phyloP scores from a whole-genome alignment of 345 rosid species.

The Adansonia digitata region DNA sequence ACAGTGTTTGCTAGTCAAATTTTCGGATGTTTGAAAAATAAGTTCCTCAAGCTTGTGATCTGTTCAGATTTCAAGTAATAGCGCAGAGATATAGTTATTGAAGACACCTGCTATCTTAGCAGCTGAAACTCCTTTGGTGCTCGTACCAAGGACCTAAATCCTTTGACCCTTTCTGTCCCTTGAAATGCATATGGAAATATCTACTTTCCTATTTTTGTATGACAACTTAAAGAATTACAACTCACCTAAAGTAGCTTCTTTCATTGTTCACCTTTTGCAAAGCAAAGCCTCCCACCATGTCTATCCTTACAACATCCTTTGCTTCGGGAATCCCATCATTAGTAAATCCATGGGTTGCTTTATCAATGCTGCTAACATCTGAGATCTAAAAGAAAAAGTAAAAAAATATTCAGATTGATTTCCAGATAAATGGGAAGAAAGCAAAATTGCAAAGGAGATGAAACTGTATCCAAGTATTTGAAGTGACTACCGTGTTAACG shows the following conservation, averaged over 20 bases:
- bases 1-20: neutral
- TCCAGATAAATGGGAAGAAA: neutral
- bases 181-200: neutral
- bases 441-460: constrained; percentile 8
- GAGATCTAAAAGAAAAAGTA: constrained; percentile 49
- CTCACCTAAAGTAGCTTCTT: constrained; percentile 85
- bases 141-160: neutral
- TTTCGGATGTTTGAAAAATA: neutral
- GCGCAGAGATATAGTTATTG: no score
- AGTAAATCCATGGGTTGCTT: constrained; percentile 43
- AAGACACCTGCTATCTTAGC: no score
- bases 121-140: neutral
- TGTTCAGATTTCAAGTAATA: neutral
- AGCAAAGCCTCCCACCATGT: constrained; percentile 78
- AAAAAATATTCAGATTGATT: neutral
- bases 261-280: constrained; percentile 72
- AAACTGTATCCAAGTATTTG: constrained; percentile 9
- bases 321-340: constrained; percentile 56
- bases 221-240: constrained; percentile 2
- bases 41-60: neutral
- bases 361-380: constrained; percentile 51
- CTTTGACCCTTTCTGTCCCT: neutral
- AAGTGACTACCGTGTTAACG: constrained; percentile 55
- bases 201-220: neutral
- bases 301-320: constrained; percentile 68